phyloP scores from a whole-genome alignment of 805 yeast genomes.

The Cyberlindnera subsufficiens region DNA sequence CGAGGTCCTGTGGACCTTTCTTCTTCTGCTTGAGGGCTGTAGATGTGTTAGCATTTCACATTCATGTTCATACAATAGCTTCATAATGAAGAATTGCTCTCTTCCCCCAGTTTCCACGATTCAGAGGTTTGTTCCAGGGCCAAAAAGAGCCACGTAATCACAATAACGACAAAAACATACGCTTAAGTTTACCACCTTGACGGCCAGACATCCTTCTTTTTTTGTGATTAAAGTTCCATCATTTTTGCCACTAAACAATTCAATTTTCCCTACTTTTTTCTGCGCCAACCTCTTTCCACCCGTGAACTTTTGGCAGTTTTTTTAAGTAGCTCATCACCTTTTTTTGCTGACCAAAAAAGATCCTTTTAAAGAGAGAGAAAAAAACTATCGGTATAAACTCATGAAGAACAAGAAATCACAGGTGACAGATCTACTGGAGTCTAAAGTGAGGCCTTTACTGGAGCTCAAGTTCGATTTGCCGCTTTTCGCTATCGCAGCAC shows the following conservation, averaged over 20 bases:
- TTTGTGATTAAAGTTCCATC: background rate
- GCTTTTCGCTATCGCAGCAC: conserved; percentile 71
- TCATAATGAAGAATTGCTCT: no score
- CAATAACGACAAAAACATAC: conserved; percentile 30
- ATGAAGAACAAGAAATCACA: conserved; percentile 16
- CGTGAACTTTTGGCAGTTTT: background rate
- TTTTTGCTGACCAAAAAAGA: background rate
- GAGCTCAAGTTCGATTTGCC: conserved; percentile 47
- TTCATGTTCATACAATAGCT: background rate
- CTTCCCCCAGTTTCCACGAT: no score
- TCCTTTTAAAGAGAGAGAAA: background rate
- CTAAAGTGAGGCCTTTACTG: conserved; percentile 25
- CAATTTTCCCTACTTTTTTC: no score
- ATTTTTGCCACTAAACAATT: no score
- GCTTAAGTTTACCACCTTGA: conserved; percentile 97
- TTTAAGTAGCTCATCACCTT: background rate
- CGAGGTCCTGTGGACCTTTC: conserved; percentile 69
- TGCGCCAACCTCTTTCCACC: no score
- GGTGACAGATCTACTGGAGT: conserved; percentile 14
- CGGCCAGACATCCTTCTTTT: conserved; percentile 71
- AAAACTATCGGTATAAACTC: conserved; percentile 3
- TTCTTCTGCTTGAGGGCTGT: conserved; percentile 55
- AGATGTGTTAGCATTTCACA: no score
- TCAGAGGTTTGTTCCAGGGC: no score
- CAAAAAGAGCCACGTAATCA: background rate